Evolutionary conservation across 345 rosid species (phyloP).

Genomic region (Arabidopsis suecica): DNA sequence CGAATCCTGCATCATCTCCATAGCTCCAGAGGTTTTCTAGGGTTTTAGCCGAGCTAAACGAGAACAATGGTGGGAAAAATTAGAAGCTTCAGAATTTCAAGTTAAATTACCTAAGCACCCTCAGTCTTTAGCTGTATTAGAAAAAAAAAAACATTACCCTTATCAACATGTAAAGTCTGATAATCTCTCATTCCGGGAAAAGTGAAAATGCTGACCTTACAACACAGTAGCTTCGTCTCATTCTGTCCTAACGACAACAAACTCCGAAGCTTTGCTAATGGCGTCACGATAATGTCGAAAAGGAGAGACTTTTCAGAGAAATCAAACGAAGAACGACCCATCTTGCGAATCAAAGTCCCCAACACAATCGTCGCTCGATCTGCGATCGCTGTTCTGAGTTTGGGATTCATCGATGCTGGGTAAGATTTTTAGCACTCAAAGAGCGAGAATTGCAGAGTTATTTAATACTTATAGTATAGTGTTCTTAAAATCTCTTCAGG

Average conservation of each 20-base stretch:
- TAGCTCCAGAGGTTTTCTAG: constrained; percentile 47
- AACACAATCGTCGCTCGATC: constrained; percentile 51
- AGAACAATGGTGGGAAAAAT: constrained; percentile 30
- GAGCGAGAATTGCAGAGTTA: background rate
- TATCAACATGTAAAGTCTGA: constrained; percentile 2
- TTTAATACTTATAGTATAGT: background rate
- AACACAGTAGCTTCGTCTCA: constrained; percentile 33
- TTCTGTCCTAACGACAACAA: constrained; percentile 13
- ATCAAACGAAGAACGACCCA: constrained; percentile 26
- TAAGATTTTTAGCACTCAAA: constrained; percentile 24
- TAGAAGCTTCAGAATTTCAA: background rate
- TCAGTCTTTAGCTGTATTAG: background rate
- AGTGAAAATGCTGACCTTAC: constrained; percentile 46
- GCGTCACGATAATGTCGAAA: constrained; percentile 45
- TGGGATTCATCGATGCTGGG: constrained; percentile 91
- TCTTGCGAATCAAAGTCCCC: constrained; percentile 40
- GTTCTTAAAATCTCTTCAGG: constrained; percentile 44
- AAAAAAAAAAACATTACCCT: background rate
- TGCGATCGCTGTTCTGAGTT: constrained; percentile 54
- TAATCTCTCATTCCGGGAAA: background rate
- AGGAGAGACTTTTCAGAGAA: constrained; percentile 47
- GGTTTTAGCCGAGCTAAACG: constrained; percentile 9
- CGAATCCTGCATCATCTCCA: constrained; percentile 61
- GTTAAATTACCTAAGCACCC: constrained; percentile 15
- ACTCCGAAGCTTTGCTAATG: constrained; percentile 15